A percentile compares a stretch with the other conserved stretches of the same genome.
phyloP scores from a whole-genome alignment of 208 protist genomes.

The Herpetomonas tarakana region DNA sequence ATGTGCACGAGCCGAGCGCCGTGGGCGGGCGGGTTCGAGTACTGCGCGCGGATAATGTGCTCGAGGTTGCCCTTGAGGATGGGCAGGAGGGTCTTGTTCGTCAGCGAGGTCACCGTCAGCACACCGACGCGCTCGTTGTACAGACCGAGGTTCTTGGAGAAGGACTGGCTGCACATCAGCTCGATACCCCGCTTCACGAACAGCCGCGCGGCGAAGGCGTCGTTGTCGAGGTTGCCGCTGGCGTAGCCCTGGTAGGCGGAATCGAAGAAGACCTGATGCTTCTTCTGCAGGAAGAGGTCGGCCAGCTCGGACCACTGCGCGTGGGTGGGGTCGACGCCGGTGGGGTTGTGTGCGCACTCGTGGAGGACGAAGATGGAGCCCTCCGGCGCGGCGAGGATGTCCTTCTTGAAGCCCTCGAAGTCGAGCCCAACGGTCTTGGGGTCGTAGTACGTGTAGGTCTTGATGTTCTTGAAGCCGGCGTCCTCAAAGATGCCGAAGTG shows the following conservation, averaged over 20 bases:
- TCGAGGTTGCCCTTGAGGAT: conserved; percentile 74
- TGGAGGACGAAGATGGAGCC: conserved; percentile 96
- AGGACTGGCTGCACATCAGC: conserved; percentile 92
- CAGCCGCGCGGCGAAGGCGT: conserved; percentile 83
- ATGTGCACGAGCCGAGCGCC: conserved; percentile 94
- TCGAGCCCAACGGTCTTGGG: conserved; percentile 57
- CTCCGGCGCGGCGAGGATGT: conserved; percentile 65
- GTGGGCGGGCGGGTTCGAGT: conserved; percentile 95
- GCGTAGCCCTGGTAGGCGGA: conserved; percentile 97
- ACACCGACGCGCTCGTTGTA: conserved; percentile 95
- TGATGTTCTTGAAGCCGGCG: conserved; percentile 56
- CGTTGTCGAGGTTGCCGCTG: conserved; percentile 94
- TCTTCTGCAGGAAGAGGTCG: conserved; percentile 69
- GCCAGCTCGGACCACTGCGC: conserved; percentile 96
- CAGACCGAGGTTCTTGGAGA: conserved; percentile 98
- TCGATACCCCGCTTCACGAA: conserved; percentile 83
- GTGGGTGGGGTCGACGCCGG: conserved; percentile 95
- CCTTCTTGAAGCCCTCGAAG: conserved; percentile 83
- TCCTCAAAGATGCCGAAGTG: conserved; percentile 65
- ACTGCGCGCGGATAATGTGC: conserved; percentile 90
- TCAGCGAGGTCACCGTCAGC: conserved; percentile 77
- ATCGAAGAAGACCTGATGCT: conserved; percentile 96
- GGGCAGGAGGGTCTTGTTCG: conserved; percentile 45
- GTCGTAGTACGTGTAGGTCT: conserved; percentile 85
- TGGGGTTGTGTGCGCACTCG: conserved; percentile 99